Evolutionary conservation across 2,329 filamentous ascomycete genomes (phyloP), one percentile per base, ranked within the genome.

Genomic region (Sphaerulina vaccinii): DNA sequence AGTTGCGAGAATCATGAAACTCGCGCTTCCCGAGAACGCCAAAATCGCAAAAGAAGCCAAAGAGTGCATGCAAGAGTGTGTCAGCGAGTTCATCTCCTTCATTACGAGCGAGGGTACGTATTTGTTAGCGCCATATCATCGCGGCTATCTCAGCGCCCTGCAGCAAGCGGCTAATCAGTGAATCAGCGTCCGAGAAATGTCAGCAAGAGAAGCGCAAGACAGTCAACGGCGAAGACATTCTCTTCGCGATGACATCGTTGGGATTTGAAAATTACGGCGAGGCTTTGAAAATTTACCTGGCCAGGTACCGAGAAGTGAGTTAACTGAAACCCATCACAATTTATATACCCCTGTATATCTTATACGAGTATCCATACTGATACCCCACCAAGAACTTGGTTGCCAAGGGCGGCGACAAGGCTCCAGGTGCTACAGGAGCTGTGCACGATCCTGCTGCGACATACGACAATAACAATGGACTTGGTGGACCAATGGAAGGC

Each of bases 1-100:
- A 99, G 93, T 99, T 67, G 93, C 93, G 61, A 87, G 93, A 51
- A 97, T 99, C 72, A 99, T 99, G 93, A 99, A 99, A 74, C 87
- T 90, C 65, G 93, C 93, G 5, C 80, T 99, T 42, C 93, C 93
- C 45, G 93, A 99, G 61, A 99, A 99, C 69, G 93, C 93, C 62
- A 99, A 99, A 75, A 99, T 99, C 42, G 67, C 68, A 22, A 99
- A 99, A 71, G 93, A 99, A 71, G 93, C 93, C 50, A 99, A 99
- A 73, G 93, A 99, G 71, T 99, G 93, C 75, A 97, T 99, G 93
- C 93, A 99, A 73, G 93, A 99, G 73, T 99, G 93, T 69, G 93
- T 99, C 53, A 96, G 91, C 84, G 93, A 99, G 75, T 99, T 99
- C 73, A 99, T 99, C 77, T 96, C 90, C 5, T 99, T 99, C 79